Evolutionary conservation across 345 rosid genomes (phyloP), one percentile per base, ranked within the genome.

Genomic region (Euclidium syriacum): DNA sequence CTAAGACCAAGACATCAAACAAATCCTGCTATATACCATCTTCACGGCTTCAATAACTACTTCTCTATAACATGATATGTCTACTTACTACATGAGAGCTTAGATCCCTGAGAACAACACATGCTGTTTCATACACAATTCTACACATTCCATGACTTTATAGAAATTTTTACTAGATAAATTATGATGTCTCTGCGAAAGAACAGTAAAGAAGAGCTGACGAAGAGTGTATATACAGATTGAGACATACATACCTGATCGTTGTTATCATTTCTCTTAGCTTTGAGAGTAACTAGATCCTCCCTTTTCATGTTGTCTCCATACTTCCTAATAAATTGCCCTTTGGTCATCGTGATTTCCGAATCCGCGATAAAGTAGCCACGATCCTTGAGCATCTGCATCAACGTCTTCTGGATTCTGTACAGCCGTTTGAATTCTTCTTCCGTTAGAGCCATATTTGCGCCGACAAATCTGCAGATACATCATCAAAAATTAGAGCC

Each of bases 241-340:
- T 10, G 8, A 46, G 6, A 48, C 14, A 26, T 58, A 48, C 14
- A 26, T 58, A 90, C 97, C 95, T 84, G 86, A 70, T 85, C 92
- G 5, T 32, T 73, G 72, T 69, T 68, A 58, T 84, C 79, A 6
- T 67, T 80, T 23, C 85, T 73, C 77, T 81, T 83, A 2, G 74
- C 54, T 54, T 81, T 87, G 62, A 75, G 81, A 67, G 87, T 79
- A 33, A 80, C 78, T n/a, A 83, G 95, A 75, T 90, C 92, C 63
- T 94, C 99, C 53, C 97, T 79, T 64, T 90, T 94, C 90, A 87
- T 84, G 78, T 75, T 80, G 15, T 90, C 90, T 0, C 87, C 90
- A n/a, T 75, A 72, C 58, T 83, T 89, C 4, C 78, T 68, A 8
- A 79, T 32, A 48, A 92, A 87, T 58, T 90, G 83, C 0, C 65